Evolutionary conservation across 805 yeast genomes (phyloP).

Genomic region (Starmerella floricola): DNA sequence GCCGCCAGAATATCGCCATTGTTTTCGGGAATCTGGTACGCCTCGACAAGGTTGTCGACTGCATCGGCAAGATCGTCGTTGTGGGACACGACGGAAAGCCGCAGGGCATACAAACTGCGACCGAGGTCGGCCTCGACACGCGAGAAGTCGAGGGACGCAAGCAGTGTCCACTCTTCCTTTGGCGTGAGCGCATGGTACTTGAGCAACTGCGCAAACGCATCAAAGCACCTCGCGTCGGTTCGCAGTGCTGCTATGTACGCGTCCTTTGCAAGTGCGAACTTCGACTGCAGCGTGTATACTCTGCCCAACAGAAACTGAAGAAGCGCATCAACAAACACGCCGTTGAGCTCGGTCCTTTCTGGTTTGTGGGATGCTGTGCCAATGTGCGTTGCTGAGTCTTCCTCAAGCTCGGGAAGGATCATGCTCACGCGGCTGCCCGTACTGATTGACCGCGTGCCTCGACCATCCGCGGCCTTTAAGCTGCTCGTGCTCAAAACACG

Average conservation of each 20-base stretch:
- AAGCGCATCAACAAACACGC: constrained; percentile 75
- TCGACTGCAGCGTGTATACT: constrained; percentile 69
- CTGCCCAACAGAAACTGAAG: constrained; percentile 76
- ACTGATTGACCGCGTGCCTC: constrained; percentile 14
- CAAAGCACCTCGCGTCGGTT: constrained; percentile 85
- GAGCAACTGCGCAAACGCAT: constrained; percentile 74
- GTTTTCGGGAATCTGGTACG: constrained; percentile 48
- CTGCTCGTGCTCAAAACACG: constrained; percentile 19
- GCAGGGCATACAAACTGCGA: constrained; percentile 60
- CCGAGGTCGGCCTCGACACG: constrained; percentile 74
- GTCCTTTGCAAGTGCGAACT: constrained; percentile 74
- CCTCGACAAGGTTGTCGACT: constrained; percentile 51
- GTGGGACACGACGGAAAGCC: constrained; percentile 58
- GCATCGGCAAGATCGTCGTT: constrained; percentile 50
- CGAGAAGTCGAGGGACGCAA: constrained; percentile 52
- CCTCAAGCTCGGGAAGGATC: constrained; percentile 15
- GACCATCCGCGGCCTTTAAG: constrained; percentile 11
- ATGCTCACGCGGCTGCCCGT: constrained; percentile 16
- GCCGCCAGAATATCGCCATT: constrained; percentile 60
- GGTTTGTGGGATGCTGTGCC: background rate
- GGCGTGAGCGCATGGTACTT: constrained; percentile 67
- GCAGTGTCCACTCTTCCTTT: constrained; percentile 39
- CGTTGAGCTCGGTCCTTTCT: constrained; percentile 46
- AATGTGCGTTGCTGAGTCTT: constrained; percentile 4
- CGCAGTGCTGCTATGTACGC: constrained; percentile 75